phyloP scores from a whole-genome alignment of 148 eudicot genomes.

The Silene conica region DNA sequence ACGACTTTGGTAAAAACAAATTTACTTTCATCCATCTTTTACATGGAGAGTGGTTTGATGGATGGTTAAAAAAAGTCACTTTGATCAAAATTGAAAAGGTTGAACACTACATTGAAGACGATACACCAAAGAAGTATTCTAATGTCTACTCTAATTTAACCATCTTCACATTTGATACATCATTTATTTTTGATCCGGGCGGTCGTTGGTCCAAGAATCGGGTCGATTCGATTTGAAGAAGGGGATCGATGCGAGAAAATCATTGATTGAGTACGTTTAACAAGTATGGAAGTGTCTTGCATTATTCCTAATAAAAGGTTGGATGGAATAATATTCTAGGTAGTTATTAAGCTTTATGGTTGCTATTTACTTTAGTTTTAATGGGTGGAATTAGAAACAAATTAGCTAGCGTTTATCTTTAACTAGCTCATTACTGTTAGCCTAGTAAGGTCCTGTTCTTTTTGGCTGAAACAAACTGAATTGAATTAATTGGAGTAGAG shows the following conservation, averaged over 20 bases:
- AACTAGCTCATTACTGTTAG: too few relatives aligned
- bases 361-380: too few relatives aligned
- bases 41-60: not conserved
- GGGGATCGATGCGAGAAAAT: not conserved
- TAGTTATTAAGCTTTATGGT: too few relatives aligned
- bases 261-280: too few relatives aligned
- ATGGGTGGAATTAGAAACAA: too few relatives aligned
- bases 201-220: not conserved
- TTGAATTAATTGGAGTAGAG: too few relatives aligned
- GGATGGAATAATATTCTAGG: too few relatives aligned
- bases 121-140: not conserved
- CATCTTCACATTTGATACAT: not conserved
- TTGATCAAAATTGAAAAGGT: not conserved
- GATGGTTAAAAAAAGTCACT: not conserved
- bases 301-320: too few relatives aligned
- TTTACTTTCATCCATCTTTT: not conserved
- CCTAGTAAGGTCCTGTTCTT: too few relatives aligned
- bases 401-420: too few relatives aligned
- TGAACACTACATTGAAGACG: not conserved
- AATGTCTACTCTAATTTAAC: not conserved
- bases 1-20: not conserved
- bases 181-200: not conserved
- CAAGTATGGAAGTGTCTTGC: too few relatives aligned
- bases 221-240: not conserved
- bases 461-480: too few relatives aligned